Evolutionary conservation across 805 yeast genomes (phyloP).

Genomic region (Metschnikowia proteae): DNA sequence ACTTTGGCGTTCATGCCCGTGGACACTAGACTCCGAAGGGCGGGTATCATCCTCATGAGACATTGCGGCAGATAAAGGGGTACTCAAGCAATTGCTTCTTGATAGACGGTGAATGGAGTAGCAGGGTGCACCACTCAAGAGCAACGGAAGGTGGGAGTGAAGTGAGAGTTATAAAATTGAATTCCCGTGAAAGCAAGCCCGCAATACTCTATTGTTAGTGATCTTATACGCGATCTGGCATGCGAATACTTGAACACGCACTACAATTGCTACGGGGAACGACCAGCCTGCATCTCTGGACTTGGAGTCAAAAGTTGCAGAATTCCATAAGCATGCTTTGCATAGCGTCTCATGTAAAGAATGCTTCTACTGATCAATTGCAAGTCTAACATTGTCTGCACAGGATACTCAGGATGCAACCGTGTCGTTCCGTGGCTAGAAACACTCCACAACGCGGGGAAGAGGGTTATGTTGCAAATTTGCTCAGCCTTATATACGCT

Average conservation of each 20-base stretch:
- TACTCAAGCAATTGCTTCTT: background rate
- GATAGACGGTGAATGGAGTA: background rate
- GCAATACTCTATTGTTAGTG: background rate
- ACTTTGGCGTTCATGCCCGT: background rate
- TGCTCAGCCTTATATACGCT: background rate
- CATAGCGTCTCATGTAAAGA: no score
- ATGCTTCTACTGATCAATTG: no score
- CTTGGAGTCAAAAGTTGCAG: background rate
- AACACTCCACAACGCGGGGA: background rate
- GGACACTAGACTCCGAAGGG: background rate
- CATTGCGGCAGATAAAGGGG: background rate
- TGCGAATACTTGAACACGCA: background rate
- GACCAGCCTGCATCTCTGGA: background rate
- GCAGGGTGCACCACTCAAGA: background rate
- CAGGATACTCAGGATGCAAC: background rate
- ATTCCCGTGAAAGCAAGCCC: conserved; percentile 1
- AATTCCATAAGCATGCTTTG: no score
- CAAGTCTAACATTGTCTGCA: no score
- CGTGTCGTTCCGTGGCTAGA: background rate
- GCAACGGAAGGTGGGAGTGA: background rate
- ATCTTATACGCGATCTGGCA: background rate
- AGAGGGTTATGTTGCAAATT: background rate
- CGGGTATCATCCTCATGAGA: background rate
- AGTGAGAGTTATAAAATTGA: background rate
- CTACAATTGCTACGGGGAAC: background rate